Evolutionary conservation across 208 protist genomes (phyloP).

Genomic region (Baffinella frigidus): DNA sequence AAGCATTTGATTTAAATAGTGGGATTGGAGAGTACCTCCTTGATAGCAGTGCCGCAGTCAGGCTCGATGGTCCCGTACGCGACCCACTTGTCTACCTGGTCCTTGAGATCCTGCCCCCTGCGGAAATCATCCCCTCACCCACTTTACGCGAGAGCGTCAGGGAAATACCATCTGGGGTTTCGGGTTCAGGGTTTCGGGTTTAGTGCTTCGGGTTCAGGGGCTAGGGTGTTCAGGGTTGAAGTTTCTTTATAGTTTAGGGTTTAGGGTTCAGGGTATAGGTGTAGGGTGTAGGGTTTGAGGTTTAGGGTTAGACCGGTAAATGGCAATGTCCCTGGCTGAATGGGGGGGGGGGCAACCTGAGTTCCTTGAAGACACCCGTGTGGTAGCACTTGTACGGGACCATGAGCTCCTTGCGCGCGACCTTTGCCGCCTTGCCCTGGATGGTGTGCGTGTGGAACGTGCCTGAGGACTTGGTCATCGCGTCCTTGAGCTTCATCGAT

Average conservation of each 20-base stretch:
- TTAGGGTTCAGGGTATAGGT: too few species aligned
- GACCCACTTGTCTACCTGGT: slow-evolving; percentile 72
- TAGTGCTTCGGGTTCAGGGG: too few species aligned
- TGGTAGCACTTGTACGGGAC: slow-evolving; percentile 35
- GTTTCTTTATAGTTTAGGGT: too few species aligned
- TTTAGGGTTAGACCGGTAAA: background rate
- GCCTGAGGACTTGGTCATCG: slow-evolving; percentile 57
- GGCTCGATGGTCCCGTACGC: slow-evolving; percentile 69
- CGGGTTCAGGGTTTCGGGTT: too few species aligned
- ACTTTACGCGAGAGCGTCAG: too few species aligned
- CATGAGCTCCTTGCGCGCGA: background rate
- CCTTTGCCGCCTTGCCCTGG: slow-evolving; percentile 24
- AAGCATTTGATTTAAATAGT: too few species aligned
- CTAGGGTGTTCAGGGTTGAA: too few species aligned
- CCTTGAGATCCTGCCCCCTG: background rate
- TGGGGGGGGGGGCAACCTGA: background rate
- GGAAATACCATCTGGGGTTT: too few species aligned
- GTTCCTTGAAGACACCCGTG: background rate
- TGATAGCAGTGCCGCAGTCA: slow-evolving; percentile 64
- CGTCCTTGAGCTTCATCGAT: background rate
- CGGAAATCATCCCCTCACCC: background rate
- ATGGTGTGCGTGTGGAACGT: slow-evolving; percentile 62
- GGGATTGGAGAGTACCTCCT: slow-evolving; percentile 41
- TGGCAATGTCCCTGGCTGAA: background rate
- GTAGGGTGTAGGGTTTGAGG: background rate